Percentiles rank a stretch among this genome's conserved stretches.
Evolutionary conservation across 2,329 filamentous ascomycete species (phyloP).

Genomic region (Cladosporium austrohemisphaericum): DNA sequence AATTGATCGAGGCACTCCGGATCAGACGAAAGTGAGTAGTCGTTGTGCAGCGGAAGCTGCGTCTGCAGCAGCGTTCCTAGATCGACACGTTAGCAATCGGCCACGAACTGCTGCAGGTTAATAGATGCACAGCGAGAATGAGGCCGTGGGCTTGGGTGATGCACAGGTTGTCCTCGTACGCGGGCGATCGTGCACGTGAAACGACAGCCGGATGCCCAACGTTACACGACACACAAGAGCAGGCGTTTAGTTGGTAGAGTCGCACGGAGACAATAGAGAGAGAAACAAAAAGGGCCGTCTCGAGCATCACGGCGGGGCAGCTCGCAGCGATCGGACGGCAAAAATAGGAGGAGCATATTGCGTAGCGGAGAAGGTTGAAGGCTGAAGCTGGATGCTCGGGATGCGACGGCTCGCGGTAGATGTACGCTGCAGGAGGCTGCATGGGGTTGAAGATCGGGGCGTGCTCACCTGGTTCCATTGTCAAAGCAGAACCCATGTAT

Average conservation of each 20-base stretch:
- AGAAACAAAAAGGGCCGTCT: slow-evolving; percentile 13
- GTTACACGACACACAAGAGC: slow-evolving; percentile 22
- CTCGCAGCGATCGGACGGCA: not conserved
- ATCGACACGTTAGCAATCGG: slow-evolving; percentile 41
- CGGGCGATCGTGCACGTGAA: slow-evolving; percentile 21
- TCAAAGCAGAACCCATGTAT: slow-evolving; percentile 25
- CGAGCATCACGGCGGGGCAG: slow-evolving; percentile 5
- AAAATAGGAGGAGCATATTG: not conserved
- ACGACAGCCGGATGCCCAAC: slow-evolving; percentile 21
- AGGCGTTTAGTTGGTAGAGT: slow-evolving; percentile 9
- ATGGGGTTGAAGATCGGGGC: slow-evolving; percentile 19
- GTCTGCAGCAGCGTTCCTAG: slow-evolving; percentile 44
- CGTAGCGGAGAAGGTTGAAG: not conserved
- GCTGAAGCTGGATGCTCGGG: slow-evolving; percentile 7
- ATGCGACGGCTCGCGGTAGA: slow-evolving; percentile 16
- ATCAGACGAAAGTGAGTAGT: slow-evolving; percentile 43
- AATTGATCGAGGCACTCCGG: slow-evolving; percentile 46
- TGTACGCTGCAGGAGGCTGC: slow-evolving; percentile 18
- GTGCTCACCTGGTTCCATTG: slow-evolving; percentile 33
- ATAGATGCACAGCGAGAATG: slow-evolving; percentile 15
- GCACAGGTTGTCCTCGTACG: slow-evolving; percentile 6
- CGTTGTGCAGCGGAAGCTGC: slow-evolving; percentile 39
- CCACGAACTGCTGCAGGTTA: slow-evolving; percentile 16
- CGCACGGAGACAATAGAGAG: not conserved
- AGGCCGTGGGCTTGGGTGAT: slow-evolving; percentile 3